phyloP scores from a whole-genome alignment of 306 rosid genomes.

The Dryas drummondii region DNA sequence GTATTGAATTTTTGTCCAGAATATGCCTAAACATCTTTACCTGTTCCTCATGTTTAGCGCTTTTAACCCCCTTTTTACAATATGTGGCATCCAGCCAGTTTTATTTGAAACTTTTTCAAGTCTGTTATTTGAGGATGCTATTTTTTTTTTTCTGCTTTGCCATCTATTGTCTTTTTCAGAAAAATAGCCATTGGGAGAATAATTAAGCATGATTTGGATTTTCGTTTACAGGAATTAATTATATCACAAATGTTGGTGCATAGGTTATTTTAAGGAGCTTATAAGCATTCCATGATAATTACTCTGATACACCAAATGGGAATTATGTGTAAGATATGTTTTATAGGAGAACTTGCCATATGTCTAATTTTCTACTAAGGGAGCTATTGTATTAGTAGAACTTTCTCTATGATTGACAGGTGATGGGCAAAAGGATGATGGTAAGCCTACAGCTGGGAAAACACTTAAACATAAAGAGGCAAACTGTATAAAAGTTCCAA shows the following conservation, averaged over 20 bases:
- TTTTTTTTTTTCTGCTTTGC: not conserved
- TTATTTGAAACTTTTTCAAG: not conserved
- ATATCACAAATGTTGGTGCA: not conserved
- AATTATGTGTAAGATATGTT: not conserved
- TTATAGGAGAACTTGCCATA: not conserved
- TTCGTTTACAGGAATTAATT: not conserved
- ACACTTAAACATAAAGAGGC: conserved; percentile 26
- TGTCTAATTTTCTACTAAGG: not conserved
- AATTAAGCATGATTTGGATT: not conserved
- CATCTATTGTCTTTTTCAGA: not conserved
- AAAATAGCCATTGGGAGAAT: not conserved
- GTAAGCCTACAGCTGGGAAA: conserved; percentile 36
- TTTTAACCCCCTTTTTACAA: not conserved
- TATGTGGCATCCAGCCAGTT: not conserved
- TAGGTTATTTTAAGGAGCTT: not conserved
- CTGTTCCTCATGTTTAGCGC: not conserved
- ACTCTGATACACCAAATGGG: not conserved
- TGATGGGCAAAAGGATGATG: conserved; percentile 31
- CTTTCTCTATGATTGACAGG: conserved; percentile 29
- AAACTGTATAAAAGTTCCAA: conserved; percentile 71
- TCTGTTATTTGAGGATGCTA: not conserved
- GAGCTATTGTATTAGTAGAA: conserved; percentile 1
- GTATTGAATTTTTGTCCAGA: not conserved
- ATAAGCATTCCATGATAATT: not conserved
- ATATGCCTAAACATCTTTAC: not conserved